These are phyloP conservation scores for Cordyceps farinosa DNA, from an alignment of 2,329 filamentous ascomycete genomes.

Conservation along the genomic window DNA sequence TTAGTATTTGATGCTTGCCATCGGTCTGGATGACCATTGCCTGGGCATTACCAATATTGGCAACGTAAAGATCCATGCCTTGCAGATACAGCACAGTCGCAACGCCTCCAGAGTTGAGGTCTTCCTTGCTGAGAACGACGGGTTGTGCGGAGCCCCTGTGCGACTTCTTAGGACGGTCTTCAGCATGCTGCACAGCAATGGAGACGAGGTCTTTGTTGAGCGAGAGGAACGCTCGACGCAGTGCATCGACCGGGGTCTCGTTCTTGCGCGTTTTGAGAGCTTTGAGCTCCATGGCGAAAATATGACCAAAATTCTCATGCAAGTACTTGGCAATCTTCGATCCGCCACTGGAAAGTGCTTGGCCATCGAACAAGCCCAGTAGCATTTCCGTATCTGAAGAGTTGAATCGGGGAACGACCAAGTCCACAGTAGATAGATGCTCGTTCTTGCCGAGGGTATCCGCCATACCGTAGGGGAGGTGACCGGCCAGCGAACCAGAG, in stretches of 20 bases:
- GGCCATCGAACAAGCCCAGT: slow-evolving; percentile 93
- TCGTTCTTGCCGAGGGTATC: slow-evolving; percentile 91
- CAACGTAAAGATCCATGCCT: slow-evolving; percentile 85
- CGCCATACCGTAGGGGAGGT: slow-evolving; percentile 94
- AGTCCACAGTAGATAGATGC: slow-evolving; percentile 90
- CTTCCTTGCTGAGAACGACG: slow-evolving; percentile 80
- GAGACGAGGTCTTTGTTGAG: slow-evolving; percentile 94
- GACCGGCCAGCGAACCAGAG: slow-evolving; percentile 89
- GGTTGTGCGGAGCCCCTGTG: slow-evolving; percentile 70
- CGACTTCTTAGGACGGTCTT: slow-evolving; percentile 63
- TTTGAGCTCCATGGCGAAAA: slow-evolving; percentile 79
- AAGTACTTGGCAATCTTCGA: slow-evolving; percentile 96
- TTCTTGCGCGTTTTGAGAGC: slow-evolving; percentile 60
- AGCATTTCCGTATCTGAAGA: slow-evolving; percentile 86
- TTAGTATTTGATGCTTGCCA: slow-evolving; percentile 77
- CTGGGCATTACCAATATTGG: slow-evolving; percentile 93
- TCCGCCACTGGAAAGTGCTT: slow-evolving; percentile 81
- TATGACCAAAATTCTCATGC: slow-evolving; percentile 89
- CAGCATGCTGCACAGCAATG: slow-evolving; percentile 73
- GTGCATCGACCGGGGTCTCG: slow-evolving; percentile 77
- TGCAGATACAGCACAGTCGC: slow-evolving; percentile 89
- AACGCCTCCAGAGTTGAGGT: slow-evolving; percentile 84
- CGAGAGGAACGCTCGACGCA: slow-evolving; percentile 79
- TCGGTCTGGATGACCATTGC: slow-evolving; percentile 93
- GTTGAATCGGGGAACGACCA: slow-evolving; percentile 89